phyloP scores from a whole-genome alignment of 768 basidiomycete species.

The Naganishia randhawae region DNA sequence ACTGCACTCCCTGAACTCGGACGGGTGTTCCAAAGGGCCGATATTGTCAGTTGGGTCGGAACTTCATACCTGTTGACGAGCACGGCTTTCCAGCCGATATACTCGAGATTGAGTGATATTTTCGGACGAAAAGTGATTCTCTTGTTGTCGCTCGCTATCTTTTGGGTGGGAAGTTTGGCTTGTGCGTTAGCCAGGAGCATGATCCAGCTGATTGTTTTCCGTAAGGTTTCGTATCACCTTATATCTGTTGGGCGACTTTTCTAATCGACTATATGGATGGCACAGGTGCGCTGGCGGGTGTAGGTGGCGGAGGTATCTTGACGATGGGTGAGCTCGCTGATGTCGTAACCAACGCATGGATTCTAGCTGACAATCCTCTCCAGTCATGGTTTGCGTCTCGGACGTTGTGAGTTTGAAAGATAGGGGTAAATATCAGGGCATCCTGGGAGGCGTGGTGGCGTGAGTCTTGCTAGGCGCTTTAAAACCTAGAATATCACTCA shows the following conservation, averaged over 20 bases:
- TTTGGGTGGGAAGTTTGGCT: slow-evolving; percentile 64
- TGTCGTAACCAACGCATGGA: not conserved
- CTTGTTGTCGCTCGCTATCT: slow-evolving; percentile 60
- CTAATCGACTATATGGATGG: not conserved
- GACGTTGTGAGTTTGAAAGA: slow-evolving; percentile 67
- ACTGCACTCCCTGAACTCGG: slow-evolving; percentile 72
- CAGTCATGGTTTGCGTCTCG: slow-evolving; percentile 51
- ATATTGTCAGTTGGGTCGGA: slow-evolving; percentile 67
- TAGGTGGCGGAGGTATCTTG: slow-evolving; percentile 30
- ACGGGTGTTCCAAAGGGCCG: slow-evolving; percentile 62
- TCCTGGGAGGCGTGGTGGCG: slow-evolving; percentile 62
- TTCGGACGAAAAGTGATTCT: slow-evolving; percentile 61
- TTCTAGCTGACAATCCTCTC: not conserved
- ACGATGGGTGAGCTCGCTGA: slow-evolving; percentile 15
- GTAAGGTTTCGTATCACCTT: slow-evolving; percentile 35
- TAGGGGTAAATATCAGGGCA: slow-evolving; percentile 70
- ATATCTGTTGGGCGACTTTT: not conserved
- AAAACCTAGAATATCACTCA: not conserved
- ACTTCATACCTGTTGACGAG: slow-evolving; percentile 62
- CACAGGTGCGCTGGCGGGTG: slow-evolving; percentile 25
- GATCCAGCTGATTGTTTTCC: slow-evolving; percentile 65
- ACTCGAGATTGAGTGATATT: slow-evolving; percentile 50
- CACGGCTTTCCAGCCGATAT: slow-evolving; percentile 61
- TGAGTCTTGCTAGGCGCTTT: slow-evolving; percentile 54
- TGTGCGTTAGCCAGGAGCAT: slow-evolving; percentile 67